phyloP scores from a whole-genome alignment of 257 asterid genomes.

The Dorcoceras hygrometricum region DNA sequence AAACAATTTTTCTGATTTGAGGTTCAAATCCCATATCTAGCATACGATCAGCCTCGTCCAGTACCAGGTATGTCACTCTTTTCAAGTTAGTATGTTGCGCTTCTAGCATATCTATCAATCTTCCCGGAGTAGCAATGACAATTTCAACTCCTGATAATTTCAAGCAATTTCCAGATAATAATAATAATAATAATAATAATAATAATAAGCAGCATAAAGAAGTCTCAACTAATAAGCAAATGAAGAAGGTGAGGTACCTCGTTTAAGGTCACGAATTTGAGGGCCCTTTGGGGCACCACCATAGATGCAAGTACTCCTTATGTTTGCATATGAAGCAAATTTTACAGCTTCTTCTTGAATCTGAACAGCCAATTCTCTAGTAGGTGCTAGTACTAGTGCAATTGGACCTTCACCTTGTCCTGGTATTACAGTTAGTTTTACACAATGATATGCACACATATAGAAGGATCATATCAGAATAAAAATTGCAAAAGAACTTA shows the following conservation, averaged over 20 bases:
- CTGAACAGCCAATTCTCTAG: conserved; percentile 92
- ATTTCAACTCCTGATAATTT: conserved; percentile 73
- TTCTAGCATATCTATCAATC: conserved; percentile 91
- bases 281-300: conserved; percentile 99
- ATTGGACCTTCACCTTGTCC: conserved; percentile 89
- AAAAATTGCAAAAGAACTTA: conserved; percentile 30
- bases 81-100: conserved; percentile 80
- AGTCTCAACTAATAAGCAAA: conserved; percentile 9
- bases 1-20: conserved; percentile 80
- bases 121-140: conserved; percentile 89
- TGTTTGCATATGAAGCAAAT: conserved; percentile 63
- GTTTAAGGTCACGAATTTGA: conserved; percentile 81
- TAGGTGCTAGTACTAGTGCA: conserved; percentile 81
- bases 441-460: conserved; percentile 13
- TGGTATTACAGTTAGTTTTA: conserved; percentile 27
- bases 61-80: conserved; percentile 86
- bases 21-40: conserved; percentile 99
- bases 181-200: too few species aligned
- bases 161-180: conserved; percentile 9
- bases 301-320: conserved; percentile 82
- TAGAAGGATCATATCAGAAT: conserved; percentile 5
- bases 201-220: conserved; percentile 8
- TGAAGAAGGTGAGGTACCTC: conserved; percentile 42
- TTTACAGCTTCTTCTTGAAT: conserved; percentile 82
- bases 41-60: conserved; percentile 98